Base-by-base conservation (phyloP, 495 filamentous ascomycete species). In the Talaromyces stipitatus region DNA sequence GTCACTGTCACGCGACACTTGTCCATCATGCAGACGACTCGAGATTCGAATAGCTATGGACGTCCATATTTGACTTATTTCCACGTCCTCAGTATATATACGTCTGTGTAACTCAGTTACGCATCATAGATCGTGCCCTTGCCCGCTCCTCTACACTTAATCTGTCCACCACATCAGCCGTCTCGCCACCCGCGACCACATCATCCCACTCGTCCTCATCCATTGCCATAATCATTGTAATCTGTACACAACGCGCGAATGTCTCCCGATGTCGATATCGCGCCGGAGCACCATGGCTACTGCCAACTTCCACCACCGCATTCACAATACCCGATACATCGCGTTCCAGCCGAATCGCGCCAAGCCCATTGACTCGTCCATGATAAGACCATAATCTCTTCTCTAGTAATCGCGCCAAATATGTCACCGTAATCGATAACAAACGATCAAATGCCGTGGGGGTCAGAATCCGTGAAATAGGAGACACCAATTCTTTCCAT, bases 151-250 rank as follows among this genome's bases (percentile, higher is more conserved):
- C 85, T n/a, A 58, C 64, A 64, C 78, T 78, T 54, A 90, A 62
- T 59, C 74, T 79, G 38, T 72, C 72, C 29, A 73, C 72, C 7
- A 75, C 73, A 33, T 72, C 72, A 4, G 65, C 70, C 14, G 72
- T 75, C 54, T 75, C 71, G 2, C 67, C 73, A 41, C 70, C 68
- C n/a, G 56, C 54, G 22, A 75, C 27, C 18, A 88, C 66, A 69
- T 92, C 92, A 50, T 91, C 90, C 90, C 92, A 96, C 71, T 98
- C 95, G 56, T 98, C 94, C 16, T 95, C 91, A 68, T 98, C 94
- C 91, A 97, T 95, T 58, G 92, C 92, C 64, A 95, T 89, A 4
- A 96, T 81, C 72, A 96, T 80, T 48, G 86, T 83, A 59, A 97
- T 88, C 78, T 98, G 92, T 60, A 82, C 78, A 56, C 89, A 89